Percentiles rank a stretch among this genome's conserved stretches.
phyloP scores from a whole-genome alignment of 371 early-diverging fungal genomes.

The Mortierella sp. region DNA sequence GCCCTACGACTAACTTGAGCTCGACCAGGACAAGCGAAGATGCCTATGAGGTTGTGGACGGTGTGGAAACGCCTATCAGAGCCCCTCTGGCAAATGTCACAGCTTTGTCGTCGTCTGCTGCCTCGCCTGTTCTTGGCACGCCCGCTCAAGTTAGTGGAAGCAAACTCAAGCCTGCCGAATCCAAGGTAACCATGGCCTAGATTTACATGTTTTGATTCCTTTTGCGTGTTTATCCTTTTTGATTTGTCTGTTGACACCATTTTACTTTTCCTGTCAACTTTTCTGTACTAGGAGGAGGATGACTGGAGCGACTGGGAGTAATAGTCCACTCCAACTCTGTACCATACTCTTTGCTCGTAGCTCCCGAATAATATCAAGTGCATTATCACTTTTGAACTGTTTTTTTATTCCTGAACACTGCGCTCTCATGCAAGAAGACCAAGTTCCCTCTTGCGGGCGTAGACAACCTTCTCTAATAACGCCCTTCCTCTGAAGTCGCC shows the following conservation, averaged over 20 bases:
- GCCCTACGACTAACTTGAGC: conserved; percentile 42
- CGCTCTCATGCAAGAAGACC: conserved; percentile 18
- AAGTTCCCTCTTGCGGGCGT: conserved; percentile 40
- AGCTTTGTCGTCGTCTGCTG: conserved; percentile 32
- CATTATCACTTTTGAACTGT: background rate
- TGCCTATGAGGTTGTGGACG: conserved; percentile 46
- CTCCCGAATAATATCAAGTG: background rate
- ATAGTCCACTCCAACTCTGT: background rate
- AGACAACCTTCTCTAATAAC: conserved; percentile 35
- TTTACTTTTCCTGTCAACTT: background rate
- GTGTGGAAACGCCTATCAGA: conserved; percentile 39
- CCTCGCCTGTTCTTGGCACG: conserved; percentile 36
- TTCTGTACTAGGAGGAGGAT: conserved; percentile 43
- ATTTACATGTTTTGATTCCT: background rate
- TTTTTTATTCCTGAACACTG: background rate
- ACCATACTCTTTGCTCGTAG: background rate
- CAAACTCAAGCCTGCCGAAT: conserved; percentile 36
- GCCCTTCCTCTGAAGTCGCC: conserved; percentile 47
- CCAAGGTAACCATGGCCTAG: conserved; percentile 29
- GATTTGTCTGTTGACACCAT: background rate
- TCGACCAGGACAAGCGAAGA: conserved; percentile 54
- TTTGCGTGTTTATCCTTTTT: no score
- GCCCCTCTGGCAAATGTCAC: conserved; percentile 32
- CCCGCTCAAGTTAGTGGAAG: conserved; percentile 15
- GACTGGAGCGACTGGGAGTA: conserved; percentile 61